Conservation (phyloP, 257 asterid genomes). For the Echites panduratus region DNA sequence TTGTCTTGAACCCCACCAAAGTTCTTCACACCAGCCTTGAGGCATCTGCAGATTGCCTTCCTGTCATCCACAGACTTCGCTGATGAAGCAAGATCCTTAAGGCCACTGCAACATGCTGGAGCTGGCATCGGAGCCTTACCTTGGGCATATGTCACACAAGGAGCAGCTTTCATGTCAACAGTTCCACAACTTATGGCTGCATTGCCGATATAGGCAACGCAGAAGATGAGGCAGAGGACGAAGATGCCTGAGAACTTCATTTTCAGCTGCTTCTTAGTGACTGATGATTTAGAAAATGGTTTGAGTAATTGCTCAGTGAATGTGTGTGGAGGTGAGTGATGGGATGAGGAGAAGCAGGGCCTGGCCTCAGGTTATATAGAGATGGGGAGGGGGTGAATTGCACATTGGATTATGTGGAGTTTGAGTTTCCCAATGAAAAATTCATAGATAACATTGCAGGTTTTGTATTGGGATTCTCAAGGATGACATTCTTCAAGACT, state of each 20-base stretch:
- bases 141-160: slow-evolving; percentile 36
- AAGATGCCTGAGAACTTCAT: slow-evolving; percentile 44
- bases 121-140: slow-evolving; percentile 38
- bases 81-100: slow-evolving; percentile 30
- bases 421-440: slow-evolving; percentile 17
- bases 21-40: slow-evolving; percentile 44
- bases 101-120: slow-evolving; percentile 42
- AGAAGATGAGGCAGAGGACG: slow-evolving; percentile 33
- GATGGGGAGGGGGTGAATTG: neutral
- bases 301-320: neutral
- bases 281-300: neutral
- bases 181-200: slow-evolving; percentile 41
- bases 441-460: slow-evolving; percentile 13
- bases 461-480: slow-evolving; percentile 14
- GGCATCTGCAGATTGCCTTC: slow-evolving; percentile 61
- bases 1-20: slow-evolving; percentile 47
- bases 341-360: neutral
- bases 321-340: neutral
- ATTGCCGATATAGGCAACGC: slow-evolving; percentile 31
- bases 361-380: slow-evolving; percentile 7
- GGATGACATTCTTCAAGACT: neutral
- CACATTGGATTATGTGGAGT: slow-evolving; percentile 7
- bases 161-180: slow-evolving; percentile 39
- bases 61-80: slow-evolving; percentile 44
- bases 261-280: neutral